A percentile compares a stretch with the other conserved stretches of the same genome.
These are phyloP conservation scores for Pseudogymnoascus sp. DNA, from an alignment of 2,329 filamentous ascomycete species.

Conservation along the genomic window DNA sequence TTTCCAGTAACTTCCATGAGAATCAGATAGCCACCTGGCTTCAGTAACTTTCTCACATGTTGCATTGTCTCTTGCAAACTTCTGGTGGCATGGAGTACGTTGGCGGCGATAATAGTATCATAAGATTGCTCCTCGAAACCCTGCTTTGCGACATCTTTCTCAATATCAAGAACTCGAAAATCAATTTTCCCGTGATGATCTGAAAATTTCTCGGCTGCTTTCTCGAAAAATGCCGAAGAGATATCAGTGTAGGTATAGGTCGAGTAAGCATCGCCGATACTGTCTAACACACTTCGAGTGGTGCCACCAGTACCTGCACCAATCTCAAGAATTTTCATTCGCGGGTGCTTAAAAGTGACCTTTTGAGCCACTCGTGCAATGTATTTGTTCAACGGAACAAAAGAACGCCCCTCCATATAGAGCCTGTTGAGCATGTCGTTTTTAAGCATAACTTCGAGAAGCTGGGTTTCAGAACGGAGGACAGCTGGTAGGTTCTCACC, in stretches of 20 bases:
- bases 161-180: constrained; percentile 24
- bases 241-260: constrained; percentile 17
- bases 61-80: constrained; percentile 22
- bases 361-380: constrained; percentile 10
- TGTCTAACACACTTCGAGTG: constrained; percentile 11
- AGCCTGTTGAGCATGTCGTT: constrained; percentile 11
- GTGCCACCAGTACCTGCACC: constrained; percentile 37
- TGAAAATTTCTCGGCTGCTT: constrained; percentile 18
- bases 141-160: constrained; percentile 17
- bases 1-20: constrained; percentile 26
- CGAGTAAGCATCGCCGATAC: too few relatives aligned
- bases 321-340: constrained; percentile 31
- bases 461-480: constrained; percentile 2
- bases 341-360: constrained; percentile 28
- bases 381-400: background rate
- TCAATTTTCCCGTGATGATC: constrained; percentile 18
- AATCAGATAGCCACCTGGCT: constrained; percentile 25
- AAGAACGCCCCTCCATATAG: constrained; percentile 12
- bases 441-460: constrained; percentile 11
- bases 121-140: constrained; percentile 18
- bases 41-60: constrained; percentile 24
- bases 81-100: constrained; percentile 22
- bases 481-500: constrained; percentile 13
- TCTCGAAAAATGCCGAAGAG: constrained; percentile 26
- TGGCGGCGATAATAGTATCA: constrained; percentile 22